phyloP scores from a whole-genome alignment of 1,139 yeast species.

The Scheffersomyces titani region DNA sequence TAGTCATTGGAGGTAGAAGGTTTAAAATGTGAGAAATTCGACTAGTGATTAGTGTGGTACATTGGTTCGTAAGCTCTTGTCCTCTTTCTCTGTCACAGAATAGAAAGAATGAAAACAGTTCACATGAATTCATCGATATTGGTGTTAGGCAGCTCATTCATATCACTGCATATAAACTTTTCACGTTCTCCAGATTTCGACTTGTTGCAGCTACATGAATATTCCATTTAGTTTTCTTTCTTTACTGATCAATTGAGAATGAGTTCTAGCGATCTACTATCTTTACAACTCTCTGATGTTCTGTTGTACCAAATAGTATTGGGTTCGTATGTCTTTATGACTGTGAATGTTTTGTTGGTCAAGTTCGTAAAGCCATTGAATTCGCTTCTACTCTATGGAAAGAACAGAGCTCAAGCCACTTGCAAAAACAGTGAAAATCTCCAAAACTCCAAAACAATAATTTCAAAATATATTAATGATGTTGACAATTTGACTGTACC shows the following conservation, averaged over 20 bases:
- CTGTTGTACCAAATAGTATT: neutral
- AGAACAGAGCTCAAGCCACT: conserved; percentile 3
- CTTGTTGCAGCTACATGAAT: neutral
- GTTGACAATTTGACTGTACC: conserved; percentile 38
- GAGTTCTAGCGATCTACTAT: neutral
- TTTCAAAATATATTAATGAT: conserved; percentile 1
- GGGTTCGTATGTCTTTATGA: conserved; percentile 4
- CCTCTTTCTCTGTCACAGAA: no score
- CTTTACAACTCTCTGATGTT: neutral
- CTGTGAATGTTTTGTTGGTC: conserved; percentile 7
- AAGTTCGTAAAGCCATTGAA: conserved; percentile 9
- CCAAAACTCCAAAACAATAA: neutral
- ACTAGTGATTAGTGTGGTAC: no score
- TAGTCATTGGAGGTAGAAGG: no score
- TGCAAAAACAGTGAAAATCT: neutral
- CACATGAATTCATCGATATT: no score
- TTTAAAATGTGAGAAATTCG: no score
- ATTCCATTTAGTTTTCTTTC: neutral
- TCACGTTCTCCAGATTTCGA: neutral
- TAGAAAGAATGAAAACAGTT: no score
- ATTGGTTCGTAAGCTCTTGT: no score
- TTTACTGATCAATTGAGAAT: neutral
- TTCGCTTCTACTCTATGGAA: conserved; percentile 15
- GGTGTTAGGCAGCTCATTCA: no score
- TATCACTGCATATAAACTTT: neutral